A percentile compares a stretch with the other conserved stretches of the same genome.
Evolutionary conservation across 2,329 filamentous ascomycete genomes (phyloP).

Genomic region (Fusarium sp.): DNA sequence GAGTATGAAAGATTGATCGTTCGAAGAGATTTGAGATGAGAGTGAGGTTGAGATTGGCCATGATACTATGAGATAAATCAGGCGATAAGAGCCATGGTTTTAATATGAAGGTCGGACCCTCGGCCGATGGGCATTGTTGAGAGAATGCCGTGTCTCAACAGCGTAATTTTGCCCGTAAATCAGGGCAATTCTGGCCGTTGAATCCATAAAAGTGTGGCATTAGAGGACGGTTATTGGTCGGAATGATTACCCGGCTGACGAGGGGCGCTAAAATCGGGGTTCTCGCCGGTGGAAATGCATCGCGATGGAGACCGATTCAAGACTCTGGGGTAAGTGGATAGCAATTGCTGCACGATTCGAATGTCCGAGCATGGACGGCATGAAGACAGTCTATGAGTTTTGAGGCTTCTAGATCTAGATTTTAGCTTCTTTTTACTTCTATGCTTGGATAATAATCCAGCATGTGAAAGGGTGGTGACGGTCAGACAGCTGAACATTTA

Average conservation of each 20-base stretch:
- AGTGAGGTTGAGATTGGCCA: not conserved
- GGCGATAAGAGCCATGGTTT: conserved; percentile 5
- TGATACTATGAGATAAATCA: not conserved
- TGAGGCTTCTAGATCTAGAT: no score
- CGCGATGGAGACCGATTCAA: not conserved
- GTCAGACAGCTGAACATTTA: rapidly evolving
- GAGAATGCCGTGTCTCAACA: conserved; percentile 30
- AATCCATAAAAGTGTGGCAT: not conserved
- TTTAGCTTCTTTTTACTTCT: rapidly evolving
- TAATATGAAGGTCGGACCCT: conserved; percentile 22
- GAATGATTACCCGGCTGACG: not conserved
- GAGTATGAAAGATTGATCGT: not conserved
- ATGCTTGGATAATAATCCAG: no score
- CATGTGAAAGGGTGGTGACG: not conserved
- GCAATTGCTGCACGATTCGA: no score
- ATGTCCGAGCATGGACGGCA: not conserved
- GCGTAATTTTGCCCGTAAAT: conserved; percentile 9
- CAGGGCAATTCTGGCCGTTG: not conserved
- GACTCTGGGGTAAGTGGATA: conserved; percentile 5
- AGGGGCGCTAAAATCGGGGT: conserved; percentile 3
- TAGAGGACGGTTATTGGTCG: conserved; percentile 1
- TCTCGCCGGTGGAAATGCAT: conserved; percentile 3
- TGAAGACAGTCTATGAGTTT: not conserved
- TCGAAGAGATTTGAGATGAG: not conserved
- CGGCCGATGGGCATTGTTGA: conserved; percentile 32